Conservation (phyloP, 2,329 filamentous ascomycete species). For the Fusarium chlamydosporum region DNA sequence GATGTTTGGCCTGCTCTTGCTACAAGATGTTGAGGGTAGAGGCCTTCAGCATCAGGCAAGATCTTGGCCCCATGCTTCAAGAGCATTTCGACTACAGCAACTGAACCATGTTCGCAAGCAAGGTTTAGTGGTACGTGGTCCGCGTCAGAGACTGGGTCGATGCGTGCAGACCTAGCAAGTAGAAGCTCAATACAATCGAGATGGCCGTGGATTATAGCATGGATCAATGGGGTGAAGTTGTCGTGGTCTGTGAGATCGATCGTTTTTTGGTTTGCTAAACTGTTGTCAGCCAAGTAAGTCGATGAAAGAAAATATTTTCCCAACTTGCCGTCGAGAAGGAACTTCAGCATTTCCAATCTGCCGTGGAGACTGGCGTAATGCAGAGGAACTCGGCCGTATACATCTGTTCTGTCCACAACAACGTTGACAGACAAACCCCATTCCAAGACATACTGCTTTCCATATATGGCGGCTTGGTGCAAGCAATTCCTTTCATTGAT, state of each 20-base stretch:
- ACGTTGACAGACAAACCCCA: slow-evolving; percentile 82
- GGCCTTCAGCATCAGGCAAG: slow-evolving; percentile 93
- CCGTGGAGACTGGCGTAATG: slow-evolving; percentile 98
- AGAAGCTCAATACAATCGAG: slow-evolving; percentile 84
- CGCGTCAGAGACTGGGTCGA: slow-evolving; percentile 86
- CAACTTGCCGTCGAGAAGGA: slow-evolving; percentile 73
- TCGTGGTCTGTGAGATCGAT: slow-evolving; percentile 94
- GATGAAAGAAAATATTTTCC: neutral
- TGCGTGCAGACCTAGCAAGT: slow-evolving; percentile 81
- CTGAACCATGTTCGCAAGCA: slow-evolving; percentile 92
- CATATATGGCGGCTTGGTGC: slow-evolving; percentile 96
- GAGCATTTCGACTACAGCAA: slow-evolving; percentile 86
- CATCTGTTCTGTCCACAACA: slow-evolving; percentile 84
- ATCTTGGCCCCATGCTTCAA: slow-evolving; percentile 84
- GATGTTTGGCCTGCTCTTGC: slow-evolving; percentile 89
- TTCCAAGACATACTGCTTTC: slow-evolving; percentile 81
- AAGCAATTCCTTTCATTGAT: slow-evolving; percentile 98
- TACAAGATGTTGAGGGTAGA: slow-evolving; percentile 97
- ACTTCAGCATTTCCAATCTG: slow-evolving; percentile 83
- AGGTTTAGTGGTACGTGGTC: slow-evolving; percentile 96
- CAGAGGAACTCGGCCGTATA: slow-evolving; percentile 92
- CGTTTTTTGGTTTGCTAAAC: slow-evolving; percentile 76
- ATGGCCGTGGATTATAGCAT: slow-evolving; percentile 91
- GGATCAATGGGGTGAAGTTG: slow-evolving; percentile 96
- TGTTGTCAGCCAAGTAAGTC: slow-evolving; percentile 22